phyloP scores from a whole-genome alignment of 2,329 filamentous ascomycete genomes.

The Didymella pinodella region DNA sequence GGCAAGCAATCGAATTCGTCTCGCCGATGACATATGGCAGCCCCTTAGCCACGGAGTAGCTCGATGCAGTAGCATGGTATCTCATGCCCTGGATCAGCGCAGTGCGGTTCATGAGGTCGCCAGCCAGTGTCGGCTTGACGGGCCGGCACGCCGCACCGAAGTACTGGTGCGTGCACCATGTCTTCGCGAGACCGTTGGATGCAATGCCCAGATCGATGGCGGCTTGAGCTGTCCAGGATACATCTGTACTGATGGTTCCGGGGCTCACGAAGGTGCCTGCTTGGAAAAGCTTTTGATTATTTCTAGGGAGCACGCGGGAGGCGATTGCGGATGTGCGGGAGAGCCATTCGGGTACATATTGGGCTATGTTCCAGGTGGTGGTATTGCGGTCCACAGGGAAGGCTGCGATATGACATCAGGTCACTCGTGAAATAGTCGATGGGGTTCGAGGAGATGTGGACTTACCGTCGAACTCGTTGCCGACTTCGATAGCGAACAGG shows the following conservation, averaged over 20 bases:
- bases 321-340: slow-evolving; percentile 22
- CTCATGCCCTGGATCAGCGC: slow-evolving; percentile 59
- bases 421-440: not conserved
- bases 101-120: slow-evolving; percentile 71
- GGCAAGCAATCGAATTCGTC: slow-evolving; percentile 68
- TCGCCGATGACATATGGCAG: slow-evolving; percentile 67
- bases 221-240: slow-evolving; percentile 22
- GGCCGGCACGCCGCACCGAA: slow-evolving; percentile 28
- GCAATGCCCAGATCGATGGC: slow-evolving; percentile 27
- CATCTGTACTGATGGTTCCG: slow-evolving; percentile 21
- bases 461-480: slow-evolving; percentile 36
- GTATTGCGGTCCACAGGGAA: slow-evolving; percentile 29
- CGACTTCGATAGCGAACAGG: slow-evolving; percentile 28
- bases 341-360: slow-evolving; percentile 28
- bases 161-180: slow-evolving; percentile 31
- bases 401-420: slow-evolving; percentile 9
- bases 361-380: slow-evolving; percentile 22
- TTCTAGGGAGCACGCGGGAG: slow-evolving; percentile 5
- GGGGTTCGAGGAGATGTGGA: not conserved
- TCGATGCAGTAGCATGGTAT: slow-evolving; percentile 56
- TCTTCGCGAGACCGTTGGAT: slow-evolving; percentile 21
- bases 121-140: slow-evolving; percentile 60
- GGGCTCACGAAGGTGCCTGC: slow-evolving; percentile 25
- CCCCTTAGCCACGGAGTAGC: slow-evolving; percentile 50
- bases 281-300: slow-evolving; percentile 23